Evolutionary conservation across 495 filamentous ascomycete genomes (phyloP).

Genomic region (Arthonia radiata): DNA sequence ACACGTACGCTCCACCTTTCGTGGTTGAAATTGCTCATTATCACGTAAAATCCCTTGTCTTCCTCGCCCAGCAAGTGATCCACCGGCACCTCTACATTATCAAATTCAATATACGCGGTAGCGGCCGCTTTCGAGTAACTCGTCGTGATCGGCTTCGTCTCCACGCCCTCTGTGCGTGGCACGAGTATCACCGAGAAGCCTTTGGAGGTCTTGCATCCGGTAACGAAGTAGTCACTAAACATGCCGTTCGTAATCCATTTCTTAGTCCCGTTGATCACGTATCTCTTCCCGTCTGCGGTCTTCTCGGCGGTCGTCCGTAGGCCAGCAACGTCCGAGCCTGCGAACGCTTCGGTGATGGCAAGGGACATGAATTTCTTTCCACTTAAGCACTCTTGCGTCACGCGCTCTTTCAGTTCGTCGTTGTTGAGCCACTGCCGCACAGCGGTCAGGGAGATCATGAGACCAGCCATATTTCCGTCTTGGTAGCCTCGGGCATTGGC

Average conservation of each 20-base stretch:
- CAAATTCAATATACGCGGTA: constrained; percentile 60
- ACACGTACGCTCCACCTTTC: constrained; percentile 42
- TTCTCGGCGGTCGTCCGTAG: constrained; percentile 60
- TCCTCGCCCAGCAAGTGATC: constrained; percentile 61
- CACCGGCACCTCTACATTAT: constrained; percentile 67
- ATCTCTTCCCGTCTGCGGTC: constrained; percentile 61
- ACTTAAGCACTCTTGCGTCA: constrained; percentile 46
- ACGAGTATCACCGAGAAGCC: constrained; percentile 60
- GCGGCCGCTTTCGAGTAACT: constrained; percentile 58
- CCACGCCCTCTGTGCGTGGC: constrained; percentile 38
- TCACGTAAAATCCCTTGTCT: constrained; percentile 72
- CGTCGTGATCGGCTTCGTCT: constrained; percentile 66
- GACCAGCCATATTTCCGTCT: constrained; percentile 44
- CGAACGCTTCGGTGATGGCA: constrained; percentile 76
- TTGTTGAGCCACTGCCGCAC: constrained; percentile 58
- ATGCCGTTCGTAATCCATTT: constrained; percentile 89
- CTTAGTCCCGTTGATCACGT: constrained; percentile 73
- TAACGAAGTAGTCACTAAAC: constrained; percentile 65
- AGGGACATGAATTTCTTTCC: constrained; percentile 75
- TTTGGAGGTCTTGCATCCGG: constrained; percentile 58
- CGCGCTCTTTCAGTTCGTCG: constrained; percentile 32
- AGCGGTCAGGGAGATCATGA: constrained; percentile 63
- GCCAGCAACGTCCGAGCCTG: constrained; percentile 65
- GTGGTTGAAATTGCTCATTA: constrained; percentile 73
- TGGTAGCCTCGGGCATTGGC: constrained; percentile 34